Conservation (phyloP, 768 basidiomycete genomes). For the Rhodotorula kratochvilovae region DNA sequence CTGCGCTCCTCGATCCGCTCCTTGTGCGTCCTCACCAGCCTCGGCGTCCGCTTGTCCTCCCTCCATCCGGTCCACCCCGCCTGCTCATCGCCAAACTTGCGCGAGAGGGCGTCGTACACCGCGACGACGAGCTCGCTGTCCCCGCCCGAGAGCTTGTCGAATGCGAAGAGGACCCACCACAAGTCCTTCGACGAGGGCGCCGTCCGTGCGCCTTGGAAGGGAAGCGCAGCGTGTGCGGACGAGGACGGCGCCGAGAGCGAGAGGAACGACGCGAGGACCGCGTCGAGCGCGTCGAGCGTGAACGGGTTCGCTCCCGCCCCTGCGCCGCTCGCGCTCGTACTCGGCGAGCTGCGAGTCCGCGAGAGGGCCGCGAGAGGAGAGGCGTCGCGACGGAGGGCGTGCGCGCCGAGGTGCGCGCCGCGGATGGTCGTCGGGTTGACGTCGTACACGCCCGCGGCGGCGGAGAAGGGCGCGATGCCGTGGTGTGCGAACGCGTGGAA, state of each 20-base stretch:
- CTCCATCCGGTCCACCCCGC: constrained; percentile 18
- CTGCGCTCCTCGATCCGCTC: neutral
- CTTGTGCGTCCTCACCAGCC: neutral
- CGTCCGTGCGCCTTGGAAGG: constrained; percentile 43
- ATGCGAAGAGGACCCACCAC: constrained; percentile 67
- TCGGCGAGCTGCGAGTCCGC: neutral
- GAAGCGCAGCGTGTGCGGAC: neutral
- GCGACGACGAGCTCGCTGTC: constrained; percentile 56
- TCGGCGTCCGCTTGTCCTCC: constrained; percentile 11
- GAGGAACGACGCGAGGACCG: constrained; percentile 63
- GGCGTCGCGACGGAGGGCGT: constrained; percentile 1
- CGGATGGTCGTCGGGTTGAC: neutral
- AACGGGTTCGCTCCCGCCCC: constrained; percentile 48
- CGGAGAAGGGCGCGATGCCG: constrained; percentile 45
- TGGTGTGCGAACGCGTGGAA: constrained; percentile 71
- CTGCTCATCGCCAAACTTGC: constrained; percentile 50
- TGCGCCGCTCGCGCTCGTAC: neutral
- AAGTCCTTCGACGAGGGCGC: constrained; percentile 52
- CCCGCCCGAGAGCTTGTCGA: constrained; percentile 58
- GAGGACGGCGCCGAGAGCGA: constrained; percentile 48
- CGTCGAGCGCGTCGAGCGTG: constrained; percentile 58
- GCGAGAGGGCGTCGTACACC: constrained; percentile 60
- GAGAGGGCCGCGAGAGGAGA: constrained; percentile 1
- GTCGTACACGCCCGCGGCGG: neutral
- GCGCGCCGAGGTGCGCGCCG: neutral